Conservation (phyloP, 2,329 filamentous ascomycete species). For the Fusarium ambrosium region DNA sequence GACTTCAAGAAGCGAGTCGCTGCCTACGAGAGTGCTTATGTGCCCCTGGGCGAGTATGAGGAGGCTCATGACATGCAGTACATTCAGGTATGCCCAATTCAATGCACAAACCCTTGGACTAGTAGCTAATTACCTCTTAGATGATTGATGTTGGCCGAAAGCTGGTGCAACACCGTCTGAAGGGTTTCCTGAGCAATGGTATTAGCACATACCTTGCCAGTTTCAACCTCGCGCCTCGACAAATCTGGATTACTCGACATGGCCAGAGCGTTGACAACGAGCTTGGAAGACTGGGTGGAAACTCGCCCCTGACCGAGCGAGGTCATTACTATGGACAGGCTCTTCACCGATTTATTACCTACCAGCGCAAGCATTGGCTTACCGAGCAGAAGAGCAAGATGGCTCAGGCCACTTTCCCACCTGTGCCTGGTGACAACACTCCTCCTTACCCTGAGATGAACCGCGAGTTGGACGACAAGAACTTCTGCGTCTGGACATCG, state of each 20-base stretch:
- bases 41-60: conserved; percentile 90
- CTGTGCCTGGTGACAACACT: conserved; percentile 89
- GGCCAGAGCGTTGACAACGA: conserved; percentile 92
- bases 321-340: conserved; percentile 84
- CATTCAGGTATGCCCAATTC: conserved; percentile 72
- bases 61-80: conserved; percentile 93
- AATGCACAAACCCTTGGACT: background rate
- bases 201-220: conserved; percentile 96
- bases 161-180: conserved; percentile 89
- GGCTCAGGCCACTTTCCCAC: conserved; percentile 85
- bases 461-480: conserved; percentile 80
- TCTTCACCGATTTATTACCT: conserved; percentile 85
- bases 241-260: conserved; percentile 98
- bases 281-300: conserved; percentile 88
- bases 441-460: conserved; percentile 92
- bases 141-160: conserved; percentile 99
- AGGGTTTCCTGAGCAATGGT: conserved; percentile 91
- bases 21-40: conserved; percentile 94
- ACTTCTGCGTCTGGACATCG: conserved; percentile 98
- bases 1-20: conserved; percentile 95
- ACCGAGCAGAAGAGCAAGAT: conserved; percentile 84
- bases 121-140: conserved; percentile 55
- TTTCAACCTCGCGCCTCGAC: conserved; percentile 94
- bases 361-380: conserved; percentile 86
- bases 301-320: conserved; percentile 85